Percentiles rank a stretch among this genome's conserved stretches.
These are phyloP conservation scores for Saccharomyces eubayanus DNA, from an alignment of 805 yeast genomes.

Conservation along the genomic window DNA sequence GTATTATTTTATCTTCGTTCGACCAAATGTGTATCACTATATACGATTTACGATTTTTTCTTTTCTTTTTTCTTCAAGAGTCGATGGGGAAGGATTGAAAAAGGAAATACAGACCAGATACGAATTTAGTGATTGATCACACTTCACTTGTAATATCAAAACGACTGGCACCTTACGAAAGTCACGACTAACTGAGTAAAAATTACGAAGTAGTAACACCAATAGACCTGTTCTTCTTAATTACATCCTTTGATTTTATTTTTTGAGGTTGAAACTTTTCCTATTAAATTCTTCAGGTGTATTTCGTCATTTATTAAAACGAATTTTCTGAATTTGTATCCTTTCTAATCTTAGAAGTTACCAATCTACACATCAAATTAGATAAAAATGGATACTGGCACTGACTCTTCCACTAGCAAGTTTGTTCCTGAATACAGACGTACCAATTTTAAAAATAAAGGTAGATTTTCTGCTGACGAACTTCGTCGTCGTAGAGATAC, in stretches of 20 bases:
- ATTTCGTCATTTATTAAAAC: not conserved
- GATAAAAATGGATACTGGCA: conserved; percentile 58
- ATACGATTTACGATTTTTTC: not conserved
- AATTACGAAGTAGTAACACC: not conserved
- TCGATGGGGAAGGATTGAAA: not conserved
- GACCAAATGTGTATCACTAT: not conserved
- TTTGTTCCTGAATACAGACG: conserved; percentile 97
- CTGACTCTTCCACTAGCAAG: conserved; percentile 48
- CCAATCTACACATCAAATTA: not conserved
- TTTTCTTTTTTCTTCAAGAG: not conserved
- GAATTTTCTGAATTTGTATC: not conserved
- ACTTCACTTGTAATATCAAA: not conserved
- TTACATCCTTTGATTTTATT: not conserved
- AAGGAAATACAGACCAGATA: not conserved
- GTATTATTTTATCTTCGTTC: not conserved
- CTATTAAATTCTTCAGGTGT: not conserved
- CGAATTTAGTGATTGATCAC: not conserved
- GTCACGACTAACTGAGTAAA: not conserved
- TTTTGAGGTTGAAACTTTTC: not conserved
- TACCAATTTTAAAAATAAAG: conserved; percentile 89
- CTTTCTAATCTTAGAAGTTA: not conserved
- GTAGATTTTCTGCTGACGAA: conserved; percentile 90
- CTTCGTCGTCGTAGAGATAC: conserved; percentile 96
- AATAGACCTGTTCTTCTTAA: not conserved
- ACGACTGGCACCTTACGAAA: not conserved